These are phyloP conservation scores for Castanospermum australe DNA, from an alignment of 306 rosid species.

Conservation along the genomic window DNA sequence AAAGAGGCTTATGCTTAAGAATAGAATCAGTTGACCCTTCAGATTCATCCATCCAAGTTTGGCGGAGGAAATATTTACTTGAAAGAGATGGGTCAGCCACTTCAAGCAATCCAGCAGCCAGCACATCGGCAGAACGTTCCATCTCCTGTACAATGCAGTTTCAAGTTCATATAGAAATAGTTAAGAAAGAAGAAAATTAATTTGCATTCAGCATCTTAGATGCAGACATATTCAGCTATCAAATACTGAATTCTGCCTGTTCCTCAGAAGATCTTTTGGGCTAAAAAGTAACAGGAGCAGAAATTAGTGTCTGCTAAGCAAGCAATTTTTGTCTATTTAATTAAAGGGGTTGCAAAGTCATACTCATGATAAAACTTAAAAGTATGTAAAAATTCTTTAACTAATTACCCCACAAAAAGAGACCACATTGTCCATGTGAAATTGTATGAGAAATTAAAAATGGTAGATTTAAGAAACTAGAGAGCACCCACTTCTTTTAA, in stretches of 20 bases:
- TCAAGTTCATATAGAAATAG: constrained; percentile 5
- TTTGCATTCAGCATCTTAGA: constrained; percentile 20
- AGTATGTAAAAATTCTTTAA: constrained; percentile 9
- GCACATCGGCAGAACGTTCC: constrained; percentile 95
- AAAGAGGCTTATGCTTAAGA: constrained; percentile 93
- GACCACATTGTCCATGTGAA: neutral
- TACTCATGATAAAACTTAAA: constrained; percentile 11
- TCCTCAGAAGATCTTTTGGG: constrained; percentile 9
- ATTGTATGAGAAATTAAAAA: constrained; percentile 2
- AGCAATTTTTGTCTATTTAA: neutral
- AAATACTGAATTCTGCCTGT: neutral
- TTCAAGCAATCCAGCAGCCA: constrained; percentile 99
- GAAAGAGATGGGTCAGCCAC: constrained; percentile 95
- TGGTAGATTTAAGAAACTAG: constrained; percentile 30
- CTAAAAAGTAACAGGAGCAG: constrained; percentile 6
- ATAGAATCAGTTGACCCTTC: constrained; percentile 70
- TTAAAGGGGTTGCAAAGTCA: constrained; percentile 11
- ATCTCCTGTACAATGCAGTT: constrained; percentile 67
- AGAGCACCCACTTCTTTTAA: constrained; percentile 76
- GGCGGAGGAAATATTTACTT: constrained; percentile 80
- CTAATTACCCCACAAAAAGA: constrained; percentile 23
- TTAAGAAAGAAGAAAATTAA: neutral
- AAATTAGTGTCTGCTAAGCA: neutral
- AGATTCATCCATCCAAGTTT: constrained; percentile 79
- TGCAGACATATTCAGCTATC: constrained; percentile 10